These are phyloP conservation scores for Dryadomyces quercivorus DNA, from an alignment of 2,329 filamentous ascomycete genomes.

Conservation along the genomic window DNA sequence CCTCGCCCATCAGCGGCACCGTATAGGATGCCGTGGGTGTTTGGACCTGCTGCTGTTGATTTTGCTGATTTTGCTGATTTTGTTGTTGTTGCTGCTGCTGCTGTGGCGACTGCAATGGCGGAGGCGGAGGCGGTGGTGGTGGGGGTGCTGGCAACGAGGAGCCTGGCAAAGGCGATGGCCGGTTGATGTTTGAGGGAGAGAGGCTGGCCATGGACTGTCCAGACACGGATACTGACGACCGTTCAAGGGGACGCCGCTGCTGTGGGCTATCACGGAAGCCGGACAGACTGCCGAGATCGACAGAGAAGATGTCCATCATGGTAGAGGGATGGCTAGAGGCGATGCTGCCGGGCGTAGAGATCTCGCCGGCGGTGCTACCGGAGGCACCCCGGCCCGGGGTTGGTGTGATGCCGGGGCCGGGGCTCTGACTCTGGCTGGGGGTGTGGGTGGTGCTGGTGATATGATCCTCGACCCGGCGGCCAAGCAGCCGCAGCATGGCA, in stretches of 20 bases:
- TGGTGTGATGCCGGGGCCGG: neutral
- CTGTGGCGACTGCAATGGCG: neutral
- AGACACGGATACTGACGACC: too few species aligned
- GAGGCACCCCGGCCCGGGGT: too few species aligned
- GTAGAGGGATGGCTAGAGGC: neutral
- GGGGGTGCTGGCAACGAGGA: neutral
- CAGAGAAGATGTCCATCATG: neutral
- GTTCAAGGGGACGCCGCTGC: neutral
- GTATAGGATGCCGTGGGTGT: slow-evolving; percentile 7
- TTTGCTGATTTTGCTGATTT: neutral
- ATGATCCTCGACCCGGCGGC: slow-evolving; percentile 19
- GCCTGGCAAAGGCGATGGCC: too few species aligned
- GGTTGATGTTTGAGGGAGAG: too few species aligned
- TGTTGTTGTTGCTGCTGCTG: neutral
- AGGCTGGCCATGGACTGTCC: too few species aligned
- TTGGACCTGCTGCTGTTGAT: neutral
- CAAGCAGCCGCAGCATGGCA: slow-evolving; percentile 49
- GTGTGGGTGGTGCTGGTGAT: slow-evolving; percentile 18
- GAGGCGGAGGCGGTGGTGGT: too few species aligned
- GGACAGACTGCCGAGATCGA: neutral
- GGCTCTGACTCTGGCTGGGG: neutral
- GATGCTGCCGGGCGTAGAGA: too few species aligned
- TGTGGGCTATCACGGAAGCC: neutral
- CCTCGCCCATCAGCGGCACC: slow-evolving; percentile 22
- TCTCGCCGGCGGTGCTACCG: neutral